Conservation (phyloP, 2,329 filamentous ascomycete species). For the Colletotrichum musicola region DNA sequence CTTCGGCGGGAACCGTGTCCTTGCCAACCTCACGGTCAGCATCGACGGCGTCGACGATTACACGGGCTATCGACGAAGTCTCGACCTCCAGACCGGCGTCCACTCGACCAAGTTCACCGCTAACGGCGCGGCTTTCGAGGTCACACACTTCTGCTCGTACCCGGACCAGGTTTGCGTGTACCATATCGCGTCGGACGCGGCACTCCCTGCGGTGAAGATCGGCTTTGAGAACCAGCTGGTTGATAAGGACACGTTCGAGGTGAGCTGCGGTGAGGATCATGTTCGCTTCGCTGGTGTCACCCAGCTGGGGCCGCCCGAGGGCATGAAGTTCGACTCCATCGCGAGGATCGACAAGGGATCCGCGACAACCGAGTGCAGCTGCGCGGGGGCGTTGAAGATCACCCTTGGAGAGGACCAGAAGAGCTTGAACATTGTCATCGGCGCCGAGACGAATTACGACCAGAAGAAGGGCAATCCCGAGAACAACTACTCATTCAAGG, state of each 20-base stretch:
- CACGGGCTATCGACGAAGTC: constrained; percentile 53
- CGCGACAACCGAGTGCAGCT: constrained; percentile 39
- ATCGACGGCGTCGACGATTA: constrained; percentile 48
- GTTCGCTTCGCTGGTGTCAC: constrained; percentile 52
- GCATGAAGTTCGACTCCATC: constrained; percentile 58
- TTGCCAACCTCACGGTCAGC: constrained; percentile 59
- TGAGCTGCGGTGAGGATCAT: constrained; percentile 48
- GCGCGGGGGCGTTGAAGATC: constrained; percentile 46
- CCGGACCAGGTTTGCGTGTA: constrained; percentile 52
- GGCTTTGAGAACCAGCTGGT: constrained; percentile 57
- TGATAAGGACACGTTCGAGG: constrained; percentile 44
- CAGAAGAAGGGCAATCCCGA: constrained; percentile 59
- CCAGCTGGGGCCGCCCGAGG: constrained; percentile 54
- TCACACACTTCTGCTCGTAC: constrained; percentile 52
- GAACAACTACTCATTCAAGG: constrained; percentile 60
- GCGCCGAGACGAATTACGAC: constrained; percentile 63
- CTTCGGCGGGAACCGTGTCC: constrained; percentile 61
- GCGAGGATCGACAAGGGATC: constrained; percentile 40
- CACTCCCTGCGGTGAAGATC: constrained; percentile 56
- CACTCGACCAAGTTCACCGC: constrained; percentile 52
- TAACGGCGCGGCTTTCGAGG: constrained; percentile 47
- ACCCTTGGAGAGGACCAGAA: constrained; percentile 41
- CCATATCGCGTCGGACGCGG: constrained; percentile 39
- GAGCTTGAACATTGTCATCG: constrained; percentile 55
- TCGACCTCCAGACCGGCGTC: constrained; percentile 59